phyloP scores from a whole-genome alignment of 768 basidiomycete genomes.

The Suillus clintonianus region DNA sequence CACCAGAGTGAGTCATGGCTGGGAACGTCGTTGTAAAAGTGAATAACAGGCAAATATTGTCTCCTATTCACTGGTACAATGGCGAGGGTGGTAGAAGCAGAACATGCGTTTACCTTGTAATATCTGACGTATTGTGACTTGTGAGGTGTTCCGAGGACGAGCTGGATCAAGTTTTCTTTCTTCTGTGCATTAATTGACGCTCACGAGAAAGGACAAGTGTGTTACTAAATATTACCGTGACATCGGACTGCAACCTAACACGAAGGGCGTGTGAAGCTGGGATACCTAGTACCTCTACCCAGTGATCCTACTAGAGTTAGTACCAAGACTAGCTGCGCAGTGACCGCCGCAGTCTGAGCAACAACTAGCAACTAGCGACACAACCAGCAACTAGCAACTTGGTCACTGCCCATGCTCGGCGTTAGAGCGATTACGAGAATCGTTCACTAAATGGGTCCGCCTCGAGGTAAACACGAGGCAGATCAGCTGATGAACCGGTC shows the following conservation, averaged over 20 bases:
- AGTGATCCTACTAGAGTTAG: too few relatives aligned
- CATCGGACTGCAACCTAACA: neutral
- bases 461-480: constrained; percentile 29
- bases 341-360: too few relatives aligned
- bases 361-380: too few relatives aligned
- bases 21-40: neutral
- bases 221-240: neutral
- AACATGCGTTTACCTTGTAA: neutral
- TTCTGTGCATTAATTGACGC: too few relatives aligned
- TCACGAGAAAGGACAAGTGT: neutral
- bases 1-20: neutral
- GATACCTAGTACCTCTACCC: too few relatives aligned
- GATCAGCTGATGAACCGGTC: constrained; percentile 10
- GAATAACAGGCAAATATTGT: neutral
- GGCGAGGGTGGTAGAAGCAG: neutral
- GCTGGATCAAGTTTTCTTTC: too few relatives aligned
- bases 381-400: too few relatives aligned
- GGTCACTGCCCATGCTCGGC: too few relatives aligned
- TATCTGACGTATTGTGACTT: neutral
- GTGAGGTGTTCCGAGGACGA: too few relatives aligned
- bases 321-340: too few relatives aligned
- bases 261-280: too few relatives aligned
- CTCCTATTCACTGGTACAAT: neutral
- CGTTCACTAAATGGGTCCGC: constrained; percentile 13
- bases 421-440: neutral